Percentiles rank a stretch among this genome's conserved stretches.
Conservation (phyloP, 2,329 filamentous ascomycete genomes). For the Alternaria gansuensis region DNA sequence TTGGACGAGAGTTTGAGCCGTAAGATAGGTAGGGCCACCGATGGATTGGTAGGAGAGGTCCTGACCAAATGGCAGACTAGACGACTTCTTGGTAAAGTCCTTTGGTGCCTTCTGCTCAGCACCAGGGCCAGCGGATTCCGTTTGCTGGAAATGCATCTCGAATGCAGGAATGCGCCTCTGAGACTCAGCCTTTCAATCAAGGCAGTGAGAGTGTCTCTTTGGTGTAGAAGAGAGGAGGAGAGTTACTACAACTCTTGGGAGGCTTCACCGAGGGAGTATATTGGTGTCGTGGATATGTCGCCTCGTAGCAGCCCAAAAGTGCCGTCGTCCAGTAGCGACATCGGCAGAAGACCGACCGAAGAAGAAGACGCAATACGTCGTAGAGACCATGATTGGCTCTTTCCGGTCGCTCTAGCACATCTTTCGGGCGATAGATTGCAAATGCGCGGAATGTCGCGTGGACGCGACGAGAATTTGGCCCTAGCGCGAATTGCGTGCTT, state of each 20-base stretch:
- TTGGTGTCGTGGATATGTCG: constrained; percentile 17
- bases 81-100: constrained; percentile 56
- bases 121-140: constrained; percentile 50
- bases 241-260: constrained; percentile 22
- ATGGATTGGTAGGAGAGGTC: constrained; percentile 66
- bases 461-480: constrained; percentile 38
- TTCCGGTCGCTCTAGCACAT: constrained; percentile 21
- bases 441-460: constrained; percentile 38
- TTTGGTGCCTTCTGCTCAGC: constrained; percentile 45
- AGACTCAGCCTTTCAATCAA: constrained; percentile 10
- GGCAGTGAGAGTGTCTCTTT: constrained; percentile 21
- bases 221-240: constrained; percentile 19
- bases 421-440: constrained; percentile 40
- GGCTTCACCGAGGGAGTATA: constrained; percentile 28
- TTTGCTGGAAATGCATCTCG: constrained; percentile 52
- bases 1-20: constrained; percentile 91
- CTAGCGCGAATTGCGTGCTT: constrained; percentile 45
- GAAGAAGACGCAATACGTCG: constrained; percentile 35
- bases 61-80: constrained; percentile 63
- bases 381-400: constrained; percentile 43
- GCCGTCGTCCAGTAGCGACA: constrained; percentile 35
- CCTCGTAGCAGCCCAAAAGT: constrained; percentile 30
- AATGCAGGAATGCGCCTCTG: constrained; percentile 25
- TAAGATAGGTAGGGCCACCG: constrained; percentile 88
- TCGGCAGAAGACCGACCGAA: constrained; percentile 43